phyloP scores from a whole-genome alignment of 768 basidiomycete species.

The Galerina marginata region DNA sequence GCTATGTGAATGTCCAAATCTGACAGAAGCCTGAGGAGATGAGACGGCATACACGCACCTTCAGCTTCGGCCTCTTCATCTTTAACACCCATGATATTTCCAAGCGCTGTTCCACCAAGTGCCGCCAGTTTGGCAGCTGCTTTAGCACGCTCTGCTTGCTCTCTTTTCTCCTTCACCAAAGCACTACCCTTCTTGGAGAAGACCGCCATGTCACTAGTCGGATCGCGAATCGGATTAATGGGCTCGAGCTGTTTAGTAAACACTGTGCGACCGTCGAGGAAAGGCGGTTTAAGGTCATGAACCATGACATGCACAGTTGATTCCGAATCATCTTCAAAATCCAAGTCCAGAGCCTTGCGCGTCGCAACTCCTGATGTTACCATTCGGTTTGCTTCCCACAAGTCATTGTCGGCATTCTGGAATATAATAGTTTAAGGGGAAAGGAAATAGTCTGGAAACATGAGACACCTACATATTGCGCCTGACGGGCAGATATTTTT shows the following conservation, averaged over 20 bases:
- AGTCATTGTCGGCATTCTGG: conserved; percentile 96
- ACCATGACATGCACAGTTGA: conserved; percentile 98
- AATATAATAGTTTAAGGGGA: conserved; percentile 17
- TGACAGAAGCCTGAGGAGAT: conserved; percentile 34
- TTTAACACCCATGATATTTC: conserved; percentile 97
- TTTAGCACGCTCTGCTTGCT: conserved; percentile 94
- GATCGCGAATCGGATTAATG: conserved; percentile 94
- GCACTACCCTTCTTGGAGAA: conserved; percentile 98
- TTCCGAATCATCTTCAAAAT: conserved; percentile 96
- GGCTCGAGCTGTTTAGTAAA: conserved; percentile 97
- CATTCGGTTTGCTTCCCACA: conserved; percentile 99
- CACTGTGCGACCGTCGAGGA: conserved; percentile 94
- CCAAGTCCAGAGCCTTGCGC: conserved; percentile 84
- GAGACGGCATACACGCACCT: conserved; percentile 57
- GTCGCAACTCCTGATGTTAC: conserved; percentile 93
- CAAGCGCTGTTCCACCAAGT: conserved; percentile 90
- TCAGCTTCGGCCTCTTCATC: conserved; percentile 94
- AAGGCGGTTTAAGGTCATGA: conserved; percentile 96
- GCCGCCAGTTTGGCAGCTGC: conserved; percentile 95
- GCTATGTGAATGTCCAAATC: conserved; percentile 85
- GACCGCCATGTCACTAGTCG: conserved; percentile 91
- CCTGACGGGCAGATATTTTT: conserved; percentile 92
- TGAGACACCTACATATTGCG: conserved; percentile 80
- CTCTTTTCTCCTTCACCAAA: conserved; percentile 93
- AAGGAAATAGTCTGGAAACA: neutral